phyloP scores from a whole-genome alignment of 164 flowering plant genomes.

The Annona squamosa region DNA sequence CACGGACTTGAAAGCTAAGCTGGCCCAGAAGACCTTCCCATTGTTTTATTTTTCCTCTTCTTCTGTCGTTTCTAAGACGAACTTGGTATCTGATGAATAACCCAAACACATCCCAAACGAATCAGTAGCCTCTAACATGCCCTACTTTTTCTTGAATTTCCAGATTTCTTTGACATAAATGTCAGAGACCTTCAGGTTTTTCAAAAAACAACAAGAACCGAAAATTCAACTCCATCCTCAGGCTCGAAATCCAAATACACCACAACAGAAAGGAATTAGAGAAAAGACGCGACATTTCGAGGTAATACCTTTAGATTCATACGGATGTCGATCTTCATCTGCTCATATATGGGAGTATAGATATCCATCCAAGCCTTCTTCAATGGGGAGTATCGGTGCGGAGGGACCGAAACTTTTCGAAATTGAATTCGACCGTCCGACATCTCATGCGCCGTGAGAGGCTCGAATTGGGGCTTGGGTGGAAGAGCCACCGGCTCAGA shows the following conservation, averaged over 20 bases:
- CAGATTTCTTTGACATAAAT: too few species aligned
- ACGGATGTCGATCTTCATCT: slow-evolving; percentile 31
- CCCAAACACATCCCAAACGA: too few species aligned
- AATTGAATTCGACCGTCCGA: slow-evolving; percentile 16
- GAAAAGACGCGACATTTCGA: background rate
- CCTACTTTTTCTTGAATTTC: too few species aligned
- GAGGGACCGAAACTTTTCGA: slow-evolving; percentile 25
- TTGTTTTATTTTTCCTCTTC: too few species aligned
- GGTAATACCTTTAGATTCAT: slow-evolving; percentile 27
- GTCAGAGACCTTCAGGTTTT: too few species aligned
- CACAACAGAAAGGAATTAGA: background rate
- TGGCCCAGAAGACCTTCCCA: too few species aligned
- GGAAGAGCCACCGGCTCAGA: background rate
- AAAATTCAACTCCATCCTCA: background rate
- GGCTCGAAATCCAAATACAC: background rate
- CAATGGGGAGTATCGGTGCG: slow-evolving; percentile 31
- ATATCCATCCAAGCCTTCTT: slow-evolving; percentile 38
- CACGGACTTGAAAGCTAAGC: too few species aligned
- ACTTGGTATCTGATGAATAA: too few species aligned
- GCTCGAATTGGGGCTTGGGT: slow-evolving; percentile 15
- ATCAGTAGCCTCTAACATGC: too few species aligned
- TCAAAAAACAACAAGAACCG: too few species aligned
- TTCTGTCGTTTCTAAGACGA: too few species aligned
- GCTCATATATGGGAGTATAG: slow-evolving; percentile 27
- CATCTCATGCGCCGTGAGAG: slow-evolving; percentile 18